These are phyloP conservation scores for Eimeria acervulina DNA, from an alignment of 169 alveolate species.

Conservation along the genomic window DNA sequence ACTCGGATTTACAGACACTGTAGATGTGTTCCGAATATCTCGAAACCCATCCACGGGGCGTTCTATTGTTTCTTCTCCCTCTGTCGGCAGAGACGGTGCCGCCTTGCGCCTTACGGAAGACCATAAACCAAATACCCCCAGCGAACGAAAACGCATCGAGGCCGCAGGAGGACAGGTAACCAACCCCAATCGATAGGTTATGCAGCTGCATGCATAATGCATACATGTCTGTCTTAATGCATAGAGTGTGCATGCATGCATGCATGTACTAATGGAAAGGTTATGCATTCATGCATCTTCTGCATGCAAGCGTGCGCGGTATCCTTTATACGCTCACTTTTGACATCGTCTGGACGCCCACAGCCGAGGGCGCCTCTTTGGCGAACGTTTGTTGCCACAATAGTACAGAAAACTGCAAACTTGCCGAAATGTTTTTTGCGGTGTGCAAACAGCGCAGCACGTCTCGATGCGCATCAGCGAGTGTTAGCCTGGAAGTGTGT, in stretches of 20 bases:
- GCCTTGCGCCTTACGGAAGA: slow-evolving; percentile 82
- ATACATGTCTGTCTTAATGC: not conserved
- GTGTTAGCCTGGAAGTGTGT: too few species aligned
- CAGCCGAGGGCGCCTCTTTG: too few species aligned
- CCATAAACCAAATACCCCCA: slow-evolving; percentile 78
- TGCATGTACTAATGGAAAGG: not conserved
- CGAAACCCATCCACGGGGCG: not conserved
- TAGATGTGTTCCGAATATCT: not conserved
- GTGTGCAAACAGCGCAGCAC: too few species aligned
- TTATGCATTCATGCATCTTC: too few species aligned
- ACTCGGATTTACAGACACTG: not conserved
- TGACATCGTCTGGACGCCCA: too few species aligned
- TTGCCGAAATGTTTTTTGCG: too few species aligned
- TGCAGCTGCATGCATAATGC: too few species aligned
- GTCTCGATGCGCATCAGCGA: too few species aligned
- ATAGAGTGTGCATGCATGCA: slow-evolving; percentile 41
- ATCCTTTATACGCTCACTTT: too few species aligned
- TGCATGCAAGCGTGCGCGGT: not conserved
- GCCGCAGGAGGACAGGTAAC: slow-evolving; percentile 79
- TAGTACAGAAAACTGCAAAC: not conserved
- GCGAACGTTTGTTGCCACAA: not conserved
- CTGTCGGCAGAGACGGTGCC: slow-evolving; percentile 51
- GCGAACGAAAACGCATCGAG: slow-evolving; percentile 71
- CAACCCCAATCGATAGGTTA: too few species aligned
- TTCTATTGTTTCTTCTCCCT: not conserved